phyloP scores from a whole-genome alignment of 805 yeast genomes.

The Nakazawaea ishiwadae region DNA sequence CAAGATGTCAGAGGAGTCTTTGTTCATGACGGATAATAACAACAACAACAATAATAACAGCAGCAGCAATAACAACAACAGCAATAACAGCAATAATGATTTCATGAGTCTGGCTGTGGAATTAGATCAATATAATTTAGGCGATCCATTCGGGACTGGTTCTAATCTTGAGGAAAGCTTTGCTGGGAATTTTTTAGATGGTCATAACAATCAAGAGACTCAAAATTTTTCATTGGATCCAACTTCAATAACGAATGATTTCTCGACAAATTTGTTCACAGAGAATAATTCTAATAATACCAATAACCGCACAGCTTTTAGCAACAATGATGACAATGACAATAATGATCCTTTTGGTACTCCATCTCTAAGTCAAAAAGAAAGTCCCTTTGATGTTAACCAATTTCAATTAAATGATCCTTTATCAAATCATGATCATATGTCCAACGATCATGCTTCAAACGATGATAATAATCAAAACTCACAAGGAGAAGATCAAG shows the following conservation, averaged over 20 bases:
- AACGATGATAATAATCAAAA: constrained; percentile 14
- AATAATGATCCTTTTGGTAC: constrained; percentile 2
- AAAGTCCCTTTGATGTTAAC: constrained; percentile 9
- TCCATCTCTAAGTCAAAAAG: neutral
- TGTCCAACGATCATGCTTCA: constrained; percentile 18
- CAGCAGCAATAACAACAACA: neutral
- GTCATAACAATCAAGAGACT: neutral
- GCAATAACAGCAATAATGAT: constrained; percentile 1
- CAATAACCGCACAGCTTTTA: neutral
- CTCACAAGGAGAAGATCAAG: constrained; percentile 8
- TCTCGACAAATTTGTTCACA: neutral
- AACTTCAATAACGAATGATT: constrained; percentile 7
- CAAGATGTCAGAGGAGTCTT: constrained; percentile 7
- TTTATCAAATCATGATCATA: constrained; percentile 9
- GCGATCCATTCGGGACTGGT: constrained; percentile 6
- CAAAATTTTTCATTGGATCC: constrained; percentile 10
- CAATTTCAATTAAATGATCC: constrained; percentile 2
- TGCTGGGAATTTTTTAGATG: constrained; percentile 2
- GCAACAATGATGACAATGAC: neutral
- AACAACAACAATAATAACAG: neutral
- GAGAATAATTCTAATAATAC: neutral
- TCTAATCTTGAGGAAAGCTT: constrained; percentile 6
- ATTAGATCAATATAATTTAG: constrained; percentile 9
- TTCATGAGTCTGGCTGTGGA: constrained; percentile 2
- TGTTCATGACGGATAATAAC: constrained; percentile 7